Evolutionary conservation across 1,284 basidiomycete species (phyloP), one percentile per base, ranked within the genome.

Genomic region (Ustilago xerochloae): DNA sequence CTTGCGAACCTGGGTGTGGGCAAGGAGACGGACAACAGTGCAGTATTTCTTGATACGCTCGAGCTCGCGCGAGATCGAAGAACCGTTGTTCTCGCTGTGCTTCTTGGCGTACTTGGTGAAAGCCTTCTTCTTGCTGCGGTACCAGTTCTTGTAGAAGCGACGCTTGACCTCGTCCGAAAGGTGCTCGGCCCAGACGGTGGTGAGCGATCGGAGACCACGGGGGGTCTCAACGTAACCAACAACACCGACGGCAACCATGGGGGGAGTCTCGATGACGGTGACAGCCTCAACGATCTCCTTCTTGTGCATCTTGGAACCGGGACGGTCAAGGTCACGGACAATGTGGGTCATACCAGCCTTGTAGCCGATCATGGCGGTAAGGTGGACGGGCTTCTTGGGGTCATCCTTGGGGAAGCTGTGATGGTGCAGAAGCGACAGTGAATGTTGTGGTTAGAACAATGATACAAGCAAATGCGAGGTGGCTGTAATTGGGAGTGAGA

Each of bases 121-220:
- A 49, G 96, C 96, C 91, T 99, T 99, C 91, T 98, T 99, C 93
- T 99, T 99, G 69, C 93, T 96, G 83, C 93, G 91, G 90, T 99
- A 99, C 97, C 97, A 99, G 91, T 98, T 99, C 90, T 96, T 97
- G 92, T 98, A 97, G 92, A 99, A 98, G 84, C 97, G 91, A 85
- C 97, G 93, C 88, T 97, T 98, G 86, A 99, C 87, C 87, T 98
- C 96, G 84, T 90, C 89, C 55, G 87, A 88, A 58, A 90, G 86
- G 87, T 90, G 89, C 86, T 89, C 87, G 75, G 89, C 89, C 89
- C 89, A 90, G 80, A 89, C 89, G 81, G 89, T 90, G 84, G 89
- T 89, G 79, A 90, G 86, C 47, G 88, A 94, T 84, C 97, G 94
- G 76, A 99, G 91, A 84, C 97, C 97, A 84, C 96, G 95, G 84